Evolutionary conservation across 805 yeast species (phyloP).

Genomic region (Cyberlindnera mycetangii): DNA sequence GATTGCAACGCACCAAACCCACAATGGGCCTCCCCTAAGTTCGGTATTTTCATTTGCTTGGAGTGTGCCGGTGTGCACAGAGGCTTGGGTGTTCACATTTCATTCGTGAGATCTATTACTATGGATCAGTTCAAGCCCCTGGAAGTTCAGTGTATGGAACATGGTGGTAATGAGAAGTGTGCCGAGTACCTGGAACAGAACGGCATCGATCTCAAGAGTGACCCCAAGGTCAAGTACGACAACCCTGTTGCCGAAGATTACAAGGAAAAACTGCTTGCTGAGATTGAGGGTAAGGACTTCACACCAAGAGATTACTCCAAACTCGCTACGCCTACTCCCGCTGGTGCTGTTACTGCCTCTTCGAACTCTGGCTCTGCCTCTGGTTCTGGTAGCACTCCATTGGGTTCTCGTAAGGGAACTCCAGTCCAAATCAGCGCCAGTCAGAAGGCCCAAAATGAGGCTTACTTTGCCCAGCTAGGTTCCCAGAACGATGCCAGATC

Average conservation of each 20-base stretch:
- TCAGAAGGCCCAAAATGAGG: conserved; percentile 60
- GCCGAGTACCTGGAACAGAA: conserved; percentile 62
- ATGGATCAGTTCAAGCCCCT: conserved; percentile 98
- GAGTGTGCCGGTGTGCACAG: conserved; percentile 98
- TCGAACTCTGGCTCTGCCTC: conserved; percentile 3
- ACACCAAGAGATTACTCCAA: conserved; percentile 54
- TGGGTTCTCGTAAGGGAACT: conserved; percentile 42
- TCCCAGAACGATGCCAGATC: conserved; percentile 69
- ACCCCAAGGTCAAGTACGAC: conserved; percentile 75
- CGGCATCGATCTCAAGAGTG: conserved; percentile 63
- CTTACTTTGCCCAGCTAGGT: conserved; percentile 80
- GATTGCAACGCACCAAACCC: conserved; percentile 96
- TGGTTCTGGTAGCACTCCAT: conserved; percentile 25
- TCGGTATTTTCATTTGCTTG: conserved; percentile 93
- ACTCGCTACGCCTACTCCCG: conserved; percentile 8
- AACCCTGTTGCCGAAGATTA: conserved; percentile 94
- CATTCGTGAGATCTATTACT: conserved; percentile 93
- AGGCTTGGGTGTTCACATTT: conserved; percentile 94
- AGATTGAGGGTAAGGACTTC: conserved; percentile 69
- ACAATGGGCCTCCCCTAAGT: conserved; percentile 99
- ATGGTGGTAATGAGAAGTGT: conserved; percentile 87
- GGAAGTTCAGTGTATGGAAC: conserved; percentile 85
- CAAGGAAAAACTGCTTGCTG: conserved; percentile 73
- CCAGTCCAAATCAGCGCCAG: conserved; percentile 29
- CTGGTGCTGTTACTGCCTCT: no score